Conservation (phyloP, 148 eudicot genomes). For the Heliosperma pusillum region DNA sequence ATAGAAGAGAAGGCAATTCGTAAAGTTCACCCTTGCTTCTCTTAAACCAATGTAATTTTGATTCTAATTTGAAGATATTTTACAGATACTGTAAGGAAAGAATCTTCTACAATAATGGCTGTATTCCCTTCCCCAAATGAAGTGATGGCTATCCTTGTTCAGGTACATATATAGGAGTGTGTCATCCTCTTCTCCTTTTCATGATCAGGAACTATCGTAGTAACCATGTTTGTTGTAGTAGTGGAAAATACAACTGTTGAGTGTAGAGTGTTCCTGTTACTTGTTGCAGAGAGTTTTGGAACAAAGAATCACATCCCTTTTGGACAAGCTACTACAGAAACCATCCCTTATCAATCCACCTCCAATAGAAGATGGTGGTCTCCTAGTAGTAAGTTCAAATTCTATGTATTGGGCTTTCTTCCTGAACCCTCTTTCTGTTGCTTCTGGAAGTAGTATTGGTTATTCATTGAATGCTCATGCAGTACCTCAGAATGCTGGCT, state of each 20-base stretch:
- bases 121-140: constrained; percentile 98
- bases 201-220: neutral
- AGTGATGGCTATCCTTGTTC: constrained; percentile 97
- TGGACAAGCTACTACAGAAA: constrained; percentile 80
- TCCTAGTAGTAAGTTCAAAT: constrained; percentile 66
- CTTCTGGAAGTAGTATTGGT: neutral
- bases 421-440: neutral
- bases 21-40: neutral
- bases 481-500: constrained; percentile 98
- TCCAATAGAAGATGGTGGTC: constrained; percentile 86
- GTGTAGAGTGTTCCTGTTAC: constrained; percentile 20
- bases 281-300: constrained; percentile 84
- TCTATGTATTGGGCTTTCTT: constrained; percentile 12
- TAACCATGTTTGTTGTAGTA: neutral
- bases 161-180: constrained; percentile 46
- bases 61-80: constrained; percentile 13
- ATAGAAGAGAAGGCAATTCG: neutral
- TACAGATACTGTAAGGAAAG: constrained; percentile 95
- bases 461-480: constrained; percentile 29
- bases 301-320: constrained; percentile 87
- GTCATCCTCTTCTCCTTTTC: neutral
- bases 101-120: constrained; percentile 93
- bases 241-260: constrained; percentile 7
- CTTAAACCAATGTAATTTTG: neutral
- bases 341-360: constrained; percentile 92